These are phyloP conservation scores for Flaveria floridana DNA, from an alignment of 140 eudicot species.

Conservation along the genomic window DNA sequence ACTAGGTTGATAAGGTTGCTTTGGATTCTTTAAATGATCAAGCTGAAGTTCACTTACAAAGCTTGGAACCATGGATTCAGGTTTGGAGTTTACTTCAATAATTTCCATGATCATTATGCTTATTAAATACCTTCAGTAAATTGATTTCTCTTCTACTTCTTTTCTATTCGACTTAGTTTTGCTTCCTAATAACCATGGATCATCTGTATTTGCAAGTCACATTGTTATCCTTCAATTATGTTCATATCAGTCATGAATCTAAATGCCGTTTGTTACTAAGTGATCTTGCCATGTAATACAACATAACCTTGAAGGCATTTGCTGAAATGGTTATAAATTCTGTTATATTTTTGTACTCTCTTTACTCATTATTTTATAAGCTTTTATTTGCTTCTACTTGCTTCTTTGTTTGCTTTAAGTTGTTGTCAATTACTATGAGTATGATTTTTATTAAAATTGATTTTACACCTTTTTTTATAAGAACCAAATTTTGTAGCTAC, in stretches of 20 bases:
- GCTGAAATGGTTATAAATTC: neutral
- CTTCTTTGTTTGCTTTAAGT: conserved; percentile 21
- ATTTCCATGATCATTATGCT: conserved; percentile 22
- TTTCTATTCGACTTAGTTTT: neutral
- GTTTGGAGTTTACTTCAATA: conserved; percentile 35
- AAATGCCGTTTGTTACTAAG: neutral
- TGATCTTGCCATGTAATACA: conserved; percentile 7
- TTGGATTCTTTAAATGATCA: conserved; percentile 85
- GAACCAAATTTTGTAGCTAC: conserved; percentile 57
- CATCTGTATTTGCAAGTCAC: neutral
- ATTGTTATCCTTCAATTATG: neutral
- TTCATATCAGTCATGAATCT: conserved; percentile 4
- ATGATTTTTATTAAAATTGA: conserved; percentile 17
- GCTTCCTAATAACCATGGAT: conserved; percentile 13
- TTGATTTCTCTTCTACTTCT: neutral
- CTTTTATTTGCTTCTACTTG: neutral
- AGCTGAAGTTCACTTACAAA: conserved; percentile 86
- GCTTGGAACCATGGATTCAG: conserved; percentile 99
- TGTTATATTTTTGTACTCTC: neutral
- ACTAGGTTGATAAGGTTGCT: conserved; percentile 86
- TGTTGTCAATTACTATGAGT: conserved; percentile 4
- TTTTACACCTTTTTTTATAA: conserved; percentile 27
- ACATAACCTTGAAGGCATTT: conserved; percentile 17
- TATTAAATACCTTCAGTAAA: conserved; percentile 15
- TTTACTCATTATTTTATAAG: neutral